Conservation (phyloP, 345 rosid genomes). For the Iberis pinnata region DNA sequence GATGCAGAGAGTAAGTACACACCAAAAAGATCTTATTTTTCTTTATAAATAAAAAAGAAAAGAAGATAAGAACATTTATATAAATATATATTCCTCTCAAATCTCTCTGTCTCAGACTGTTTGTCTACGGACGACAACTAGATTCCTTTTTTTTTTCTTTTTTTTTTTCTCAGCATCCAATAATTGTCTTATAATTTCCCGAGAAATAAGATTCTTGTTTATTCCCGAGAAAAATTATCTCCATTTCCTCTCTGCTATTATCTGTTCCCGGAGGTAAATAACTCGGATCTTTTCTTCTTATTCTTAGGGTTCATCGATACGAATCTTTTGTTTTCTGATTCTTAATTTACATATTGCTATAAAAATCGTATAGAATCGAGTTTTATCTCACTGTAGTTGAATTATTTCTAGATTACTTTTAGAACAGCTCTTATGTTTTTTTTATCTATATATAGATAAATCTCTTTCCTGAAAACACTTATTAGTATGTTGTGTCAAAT, state of each 20-base stretch:
- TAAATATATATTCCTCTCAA: slow-evolving; percentile 14
- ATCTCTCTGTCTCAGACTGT: slow-evolving; percentile 30
- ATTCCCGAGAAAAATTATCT: slow-evolving; percentile 19
- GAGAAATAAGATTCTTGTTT: slow-evolving; percentile 25
- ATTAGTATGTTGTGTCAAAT: slow-evolving; percentile 18
- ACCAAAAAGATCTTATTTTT: slow-evolving; percentile 9
- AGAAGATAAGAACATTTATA: no score
- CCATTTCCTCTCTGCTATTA: slow-evolving; percentile 18
- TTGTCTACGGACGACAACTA: slow-evolving; percentile 31
- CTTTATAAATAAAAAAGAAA: no score
- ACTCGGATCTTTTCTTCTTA: slow-evolving; percentile 15
- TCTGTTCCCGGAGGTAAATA: slow-evolving; percentile 20
- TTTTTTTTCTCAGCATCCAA: slow-evolving; percentile 28
- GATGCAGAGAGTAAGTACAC: slow-evolving; percentile 24
- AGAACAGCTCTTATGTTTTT: slow-evolving; percentile 2
- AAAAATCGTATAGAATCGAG: slow-evolving; percentile 15
- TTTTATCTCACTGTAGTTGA: slow-evolving; percentile 18
- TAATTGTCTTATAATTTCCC: slow-evolving; percentile 30
- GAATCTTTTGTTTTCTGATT: slow-evolving; percentile 19
- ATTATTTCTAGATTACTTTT: slow-evolving; percentile 13
- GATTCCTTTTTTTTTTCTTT: slow-evolving; percentile 21
- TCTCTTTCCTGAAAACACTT: slow-evolving; percentile 22
- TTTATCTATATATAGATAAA: slow-evolving; percentile 21
- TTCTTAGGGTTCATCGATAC: no score
- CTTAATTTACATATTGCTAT: slow-evolving; percentile 2